phyloP scores from a whole-genome alignment of 2,329 filamentous ascomycete species.

The Pseudogymnoascus sp. region DNA sequence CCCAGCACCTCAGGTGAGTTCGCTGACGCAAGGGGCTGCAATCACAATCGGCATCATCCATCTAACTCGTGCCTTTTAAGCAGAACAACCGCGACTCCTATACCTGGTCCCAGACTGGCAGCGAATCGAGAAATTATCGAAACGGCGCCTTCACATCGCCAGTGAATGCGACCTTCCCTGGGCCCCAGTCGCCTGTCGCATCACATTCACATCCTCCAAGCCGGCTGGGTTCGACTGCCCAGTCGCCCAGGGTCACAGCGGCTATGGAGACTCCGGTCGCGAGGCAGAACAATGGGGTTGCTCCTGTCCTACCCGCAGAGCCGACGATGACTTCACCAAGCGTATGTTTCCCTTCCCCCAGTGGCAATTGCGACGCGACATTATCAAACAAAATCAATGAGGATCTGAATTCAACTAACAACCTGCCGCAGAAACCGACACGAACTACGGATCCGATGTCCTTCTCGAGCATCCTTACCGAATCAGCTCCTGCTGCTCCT shows the following conservation, averaged over 20 bases:
- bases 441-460: slow-evolving; percentile 85
- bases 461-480: slow-evolving; percentile 88
- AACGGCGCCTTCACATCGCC: slow-evolving; percentile 44
- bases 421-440: slow-evolving; percentile 51
- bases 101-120: slow-evolving; percentile 34
- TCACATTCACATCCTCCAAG: slow-evolving; percentile 37
- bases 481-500: slow-evolving; percentile 55
- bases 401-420: not conserved
- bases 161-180: slow-evolving; percentile 35
- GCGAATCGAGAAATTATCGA: slow-evolving; percentile 42
- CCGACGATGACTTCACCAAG: slow-evolving; percentile 17
- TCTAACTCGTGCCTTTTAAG: not conserved
- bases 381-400: not conserved
- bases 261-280: slow-evolving; percentile 41
- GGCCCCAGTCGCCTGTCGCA: slow-evolving; percentile 39
- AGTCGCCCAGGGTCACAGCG: slow-evolving; percentile 23
- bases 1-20: slow-evolving; percentile 26
- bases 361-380: not conserved
- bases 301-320: slow-evolving; percentile 19
- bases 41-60: slow-evolving; percentile 9
- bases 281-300: slow-evolving; percentile 33
- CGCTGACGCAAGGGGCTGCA: not conserved
- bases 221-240: slow-evolving; percentile 20
- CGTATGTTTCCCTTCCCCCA: slow-evolving; percentile 18
- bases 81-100: slow-evolving; percentile 43